These are phyloP conservation scores for Bonia amplexicaulis DNA, from an alignment of 176 grass and related monocot species.

Conservation along the genomic window DNA sequence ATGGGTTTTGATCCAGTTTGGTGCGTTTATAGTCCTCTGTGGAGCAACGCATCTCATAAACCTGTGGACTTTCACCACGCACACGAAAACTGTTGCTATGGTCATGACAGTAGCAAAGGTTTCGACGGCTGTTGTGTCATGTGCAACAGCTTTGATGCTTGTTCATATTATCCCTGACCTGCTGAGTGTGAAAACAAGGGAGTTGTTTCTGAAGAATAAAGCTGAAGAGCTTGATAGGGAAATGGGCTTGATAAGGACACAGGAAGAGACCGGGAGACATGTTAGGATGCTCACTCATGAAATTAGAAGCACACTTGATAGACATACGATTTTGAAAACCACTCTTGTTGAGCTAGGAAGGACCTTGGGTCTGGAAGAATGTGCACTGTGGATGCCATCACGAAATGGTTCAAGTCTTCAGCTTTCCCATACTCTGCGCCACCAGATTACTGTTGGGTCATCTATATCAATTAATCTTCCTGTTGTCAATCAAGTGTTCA, in stretches of 20 bases:
- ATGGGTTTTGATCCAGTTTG: constrained; percentile 71
- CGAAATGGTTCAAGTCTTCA: constrained; percentile 53
- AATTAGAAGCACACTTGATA: constrained; percentile 74
- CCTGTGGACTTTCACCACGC: constrained; percentile 56
- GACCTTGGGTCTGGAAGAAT: constrained; percentile 57
- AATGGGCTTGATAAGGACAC: constrained; percentile 67
- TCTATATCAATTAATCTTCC: constrained; percentile 63
- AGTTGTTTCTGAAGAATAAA: constrained; percentile 65
- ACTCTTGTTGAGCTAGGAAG: constrained; percentile 70
- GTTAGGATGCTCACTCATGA: constrained; percentile 76
- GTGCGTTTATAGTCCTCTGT: constrained; percentile 77
- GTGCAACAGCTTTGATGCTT: constrained; percentile 72
- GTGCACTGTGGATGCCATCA: constrained; percentile 76
- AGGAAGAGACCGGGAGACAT: constrained; percentile 62
- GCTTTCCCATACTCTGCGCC: constrained; percentile 66
- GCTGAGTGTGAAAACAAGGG: constrained; percentile 67
- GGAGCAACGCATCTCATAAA: constrained; percentile 74
- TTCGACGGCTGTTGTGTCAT: constrained; percentile 64
- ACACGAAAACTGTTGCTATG: constrained; percentile 42
- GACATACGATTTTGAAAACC: constrained; percentile 68
- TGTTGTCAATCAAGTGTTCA: constrained; percentile 69
- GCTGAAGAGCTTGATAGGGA: constrained; percentile 69
- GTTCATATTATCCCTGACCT: constrained; percentile 72
- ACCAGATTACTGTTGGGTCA: constrained; percentile 52
- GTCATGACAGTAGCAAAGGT: constrained; percentile 58